Base-by-base conservation (phyloP, 202 grass and related monocot species). In the Elaeis oleifera region DNA sequence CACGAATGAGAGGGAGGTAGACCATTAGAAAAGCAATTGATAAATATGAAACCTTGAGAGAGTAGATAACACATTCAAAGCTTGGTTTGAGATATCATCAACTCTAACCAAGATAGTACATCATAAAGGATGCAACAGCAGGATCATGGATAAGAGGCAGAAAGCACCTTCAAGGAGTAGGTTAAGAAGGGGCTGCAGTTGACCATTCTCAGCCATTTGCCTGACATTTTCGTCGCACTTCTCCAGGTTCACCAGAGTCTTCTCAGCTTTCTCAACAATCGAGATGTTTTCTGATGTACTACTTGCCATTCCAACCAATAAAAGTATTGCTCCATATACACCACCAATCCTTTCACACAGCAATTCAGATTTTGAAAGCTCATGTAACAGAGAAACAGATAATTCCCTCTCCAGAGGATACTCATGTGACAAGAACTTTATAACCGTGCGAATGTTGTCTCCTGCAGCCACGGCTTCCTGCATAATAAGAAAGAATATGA, bases 121-220 rank as follows among this genome's bases (percentile, higher is more conserved):
- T 44, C 36, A 44, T 44, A 79, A 7, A 22, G n/a, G 17, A 67
- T 32, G n/a, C 3, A 16, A 32, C 16, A 19, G 56, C 20, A 50
- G 21, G 56, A 76, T 21, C 55, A 11, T 16, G 50, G 50, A 5
- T 48, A 63, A 49, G 13, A 56, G 29, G 27, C 16, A 70, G 31
- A 54, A 52, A 53, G 25, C 48, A 88, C 89, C 89, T 79, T 84
- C 55, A 68, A 88, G 72, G 48, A 94, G 80, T 24, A 81, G 73
- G 21, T 66, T 81, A 67, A 94, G 63, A 65, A 94, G 84, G 44
- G 84, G 84, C 66, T 88, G 70, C n/a, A 94, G 51, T 29, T 84
- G 67, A 26, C 89, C 89, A 78, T 84, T 86, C 70, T 88, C 84
- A 61, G 89, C 84, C 84, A 94, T 79, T 71, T 68, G 80, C 64